Conservation (phyloP, 495 filamentous ascomycete species). For the Choiromyces venosus region DNA sequence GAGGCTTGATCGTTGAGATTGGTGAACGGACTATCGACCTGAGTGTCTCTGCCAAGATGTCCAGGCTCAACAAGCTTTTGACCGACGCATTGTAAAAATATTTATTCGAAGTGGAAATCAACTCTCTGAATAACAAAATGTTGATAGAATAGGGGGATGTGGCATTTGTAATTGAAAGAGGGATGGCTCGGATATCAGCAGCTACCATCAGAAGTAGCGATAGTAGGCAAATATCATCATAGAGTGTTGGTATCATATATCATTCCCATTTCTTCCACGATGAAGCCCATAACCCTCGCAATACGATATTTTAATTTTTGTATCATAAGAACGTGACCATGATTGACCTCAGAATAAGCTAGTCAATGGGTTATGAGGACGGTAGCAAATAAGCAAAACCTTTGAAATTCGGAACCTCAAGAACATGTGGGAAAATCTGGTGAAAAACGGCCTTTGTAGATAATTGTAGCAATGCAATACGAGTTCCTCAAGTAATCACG, state of each 20-base stretch:
- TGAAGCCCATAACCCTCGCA: constrained; percentile 8
- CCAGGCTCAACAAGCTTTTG: constrained; percentile 98
- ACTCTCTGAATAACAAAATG: constrained; percentile 8
- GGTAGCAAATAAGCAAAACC: background rate
- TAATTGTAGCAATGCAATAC: background rate
- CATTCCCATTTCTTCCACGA: constrained; percentile 17
- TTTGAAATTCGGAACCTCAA: background rate
- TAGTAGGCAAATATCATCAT: constrained; percentile 38
- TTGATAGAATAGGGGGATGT: constrained; percentile 23
- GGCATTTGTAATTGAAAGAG: background rate
- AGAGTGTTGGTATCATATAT: constrained; percentile 34
- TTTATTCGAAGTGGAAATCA: constrained; percentile 5
- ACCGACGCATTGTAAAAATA: constrained; percentile 82
- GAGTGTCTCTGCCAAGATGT: constrained; percentile 86
- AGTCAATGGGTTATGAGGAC: background rate
- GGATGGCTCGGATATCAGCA: background rate
- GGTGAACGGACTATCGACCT: constrained; percentile 97
- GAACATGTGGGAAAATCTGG: background rate
- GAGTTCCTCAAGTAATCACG: background rate
- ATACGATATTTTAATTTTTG: constrained; percentile 6
- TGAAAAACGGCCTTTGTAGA: background rate
- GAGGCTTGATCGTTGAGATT: constrained; percentile 91
- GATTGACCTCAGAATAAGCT: background rate
- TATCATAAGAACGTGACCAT: background rate
- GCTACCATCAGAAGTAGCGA: constrained; percentile 12